Evolutionary conservation across 305 asterid species (phyloP), one percentile per base, ranked within the genome.

Genomic region (Solanum hybrid): DNA sequence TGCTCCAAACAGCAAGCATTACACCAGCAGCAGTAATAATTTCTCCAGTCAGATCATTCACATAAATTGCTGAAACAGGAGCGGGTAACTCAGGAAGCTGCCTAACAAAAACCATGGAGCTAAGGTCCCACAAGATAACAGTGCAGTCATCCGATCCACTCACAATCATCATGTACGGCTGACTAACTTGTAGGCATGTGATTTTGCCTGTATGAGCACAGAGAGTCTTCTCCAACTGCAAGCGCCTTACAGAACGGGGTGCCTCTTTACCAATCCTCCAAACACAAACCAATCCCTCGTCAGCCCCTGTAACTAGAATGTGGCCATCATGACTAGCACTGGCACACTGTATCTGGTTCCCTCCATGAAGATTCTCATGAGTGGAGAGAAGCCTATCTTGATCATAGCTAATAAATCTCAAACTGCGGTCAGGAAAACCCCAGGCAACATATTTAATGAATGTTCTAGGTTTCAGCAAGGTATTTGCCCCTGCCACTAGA

Each of bases 351-450:
- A 98, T 97, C 93, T 98, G 99, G 94, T 91, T 92, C 87, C 99
- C 99, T 6, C 98, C 99, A 26, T 98, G 99, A 81, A 98, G 99
- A 93, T 94, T 97, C 91, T 98, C 99, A 40, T 97, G 99, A 51
- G 99, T 97, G 5, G 98, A 96, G 26, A 98, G 97, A 93, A 97
- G 99, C 91, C 93, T 94, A 90, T 97, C 99, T 91, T 96, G 99
- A 91, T 98, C 99, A 82, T 98, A 95, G 88, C 93, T 94, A 91
- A 98, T 91, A 87, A 95, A 97, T 87, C 99, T 94, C 91, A 97
- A 93, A 93, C 99, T 98, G 78, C 98, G 95, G 92, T 98, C 99
- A 7, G 99, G 99, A 86, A 96, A 98, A 32, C 99, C 99, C 99
- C 99, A 98, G 81, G 99, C 95, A 20, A 97, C 95, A 80, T 93